Evolutionary conservation across 805 yeast species (phyloP).

Genomic region (Lipomyces kockii): DNA sequence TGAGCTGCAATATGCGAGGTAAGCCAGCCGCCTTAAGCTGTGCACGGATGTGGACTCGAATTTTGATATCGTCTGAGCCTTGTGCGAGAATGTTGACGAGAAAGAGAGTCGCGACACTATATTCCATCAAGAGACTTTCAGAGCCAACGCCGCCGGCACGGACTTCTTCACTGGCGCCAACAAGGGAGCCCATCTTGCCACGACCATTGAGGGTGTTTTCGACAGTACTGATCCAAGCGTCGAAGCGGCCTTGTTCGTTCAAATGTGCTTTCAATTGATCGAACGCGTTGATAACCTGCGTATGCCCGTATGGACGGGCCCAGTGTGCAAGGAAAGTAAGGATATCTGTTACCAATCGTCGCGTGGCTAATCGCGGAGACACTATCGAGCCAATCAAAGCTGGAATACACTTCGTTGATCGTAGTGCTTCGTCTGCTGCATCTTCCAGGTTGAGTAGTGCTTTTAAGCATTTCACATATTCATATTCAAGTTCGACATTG

Average conservation of each 20-base stretch:
- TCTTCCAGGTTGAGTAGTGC: constrained; percentile 66
- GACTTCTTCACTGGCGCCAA: constrained; percentile 88
- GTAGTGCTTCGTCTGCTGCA: constrained; percentile 60
- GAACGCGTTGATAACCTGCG: constrained; percentile 60
- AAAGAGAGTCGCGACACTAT: constrained; percentile 69
- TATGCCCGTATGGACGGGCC: constrained; percentile 54
- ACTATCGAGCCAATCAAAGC: constrained; percentile 73
- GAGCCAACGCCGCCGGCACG: constrained; percentile 56
- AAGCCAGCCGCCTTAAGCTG: constrained; percentile 64
- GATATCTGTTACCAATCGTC: constrained; percentile 80
- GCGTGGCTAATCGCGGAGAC: constrained; percentile 74
- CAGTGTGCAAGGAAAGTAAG: constrained; percentile 60
- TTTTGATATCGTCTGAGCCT: constrained; percentile 43
- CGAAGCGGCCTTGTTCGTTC: constrained; percentile 57
- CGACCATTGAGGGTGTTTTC: constrained; percentile 76
- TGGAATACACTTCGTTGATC: constrained; percentile 53
- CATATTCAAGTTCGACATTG: constrained; percentile 69
- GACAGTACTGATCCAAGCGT: constrained; percentile 71
- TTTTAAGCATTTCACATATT: constrained; percentile 76
- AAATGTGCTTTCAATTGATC: constrained; percentile 51
- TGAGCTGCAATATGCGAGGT: constrained; percentile 54
- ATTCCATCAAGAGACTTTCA: constrained; percentile 71
- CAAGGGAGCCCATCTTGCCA: constrained; percentile 87
- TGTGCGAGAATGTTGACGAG: constrained; percentile 64
- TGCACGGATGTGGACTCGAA: constrained; percentile 62